Evolutionary conservation across 192 early-diverging fungal genomes (phyloP).

Genomic region (Coemansia sp.): DNA sequence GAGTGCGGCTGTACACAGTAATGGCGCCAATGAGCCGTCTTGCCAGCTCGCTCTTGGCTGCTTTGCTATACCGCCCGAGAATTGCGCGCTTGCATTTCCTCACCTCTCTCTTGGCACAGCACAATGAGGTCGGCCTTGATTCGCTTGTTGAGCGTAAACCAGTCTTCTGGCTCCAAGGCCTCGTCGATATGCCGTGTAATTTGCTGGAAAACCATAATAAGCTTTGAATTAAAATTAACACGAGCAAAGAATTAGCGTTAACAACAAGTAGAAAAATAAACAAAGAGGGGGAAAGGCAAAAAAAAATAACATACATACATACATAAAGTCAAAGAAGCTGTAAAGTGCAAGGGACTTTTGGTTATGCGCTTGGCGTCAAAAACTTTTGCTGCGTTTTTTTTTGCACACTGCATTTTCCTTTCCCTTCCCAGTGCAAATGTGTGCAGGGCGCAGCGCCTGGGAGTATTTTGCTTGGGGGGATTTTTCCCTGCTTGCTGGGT

Average conservation of each 20-base stretch:
- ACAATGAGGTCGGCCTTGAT: slow-evolving; percentile 69
- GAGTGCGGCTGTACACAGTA: too few relatives aligned
- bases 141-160: slow-evolving; percentile 57
- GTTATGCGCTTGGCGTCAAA: background rate
- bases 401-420: too few relatives aligned
- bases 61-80: too few relatives aligned
- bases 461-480: too few relatives aligned
- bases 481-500: too few relatives aligned
- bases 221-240: background rate
- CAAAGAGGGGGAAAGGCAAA: slow-evolving; percentile 4
- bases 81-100: slow-evolving; percentile 9
- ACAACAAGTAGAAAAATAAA: slow-evolving; percentile 8
- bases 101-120: slow-evolving; percentile 70
- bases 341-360: too few relatives aligned
- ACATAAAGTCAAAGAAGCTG: too few relatives aligned
- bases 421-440: too few relatives aligned
- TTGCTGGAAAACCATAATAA: slow-evolving; percentile 55
- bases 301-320: background rate
- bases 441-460: too few relatives aligned
- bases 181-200: slow-evolving; percentile 59
- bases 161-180: slow-evolving; percentile 56
- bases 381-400: too few relatives aligned
- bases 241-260: background rate
- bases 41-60: background rate
- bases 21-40: too few relatives aligned